phyloP scores from a whole-genome alignment of 495 filamentous ascomycete genomes.

The Hyphodiscus hymeniophilus region DNA sequence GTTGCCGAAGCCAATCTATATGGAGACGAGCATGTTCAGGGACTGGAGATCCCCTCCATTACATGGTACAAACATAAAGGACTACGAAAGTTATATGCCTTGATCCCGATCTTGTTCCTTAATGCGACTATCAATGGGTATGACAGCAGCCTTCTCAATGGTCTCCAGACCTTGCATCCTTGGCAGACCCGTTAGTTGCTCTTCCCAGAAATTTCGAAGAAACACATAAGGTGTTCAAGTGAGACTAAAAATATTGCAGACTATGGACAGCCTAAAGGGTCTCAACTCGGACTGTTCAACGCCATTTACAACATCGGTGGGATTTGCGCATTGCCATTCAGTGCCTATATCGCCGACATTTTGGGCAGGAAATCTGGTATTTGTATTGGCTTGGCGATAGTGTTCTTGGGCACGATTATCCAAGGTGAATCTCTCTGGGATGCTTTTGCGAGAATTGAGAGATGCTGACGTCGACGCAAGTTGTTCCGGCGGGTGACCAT shows the following conservation, averaged over 20 bases:
- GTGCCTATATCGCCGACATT: constrained; percentile 34
- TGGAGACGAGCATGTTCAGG: not conserved
- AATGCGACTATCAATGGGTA: constrained; percentile 27
- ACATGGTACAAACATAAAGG: constrained; percentile 29
- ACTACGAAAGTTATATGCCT: constrained; percentile 28
- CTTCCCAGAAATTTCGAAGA: not conserved
- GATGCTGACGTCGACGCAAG: not conserved
- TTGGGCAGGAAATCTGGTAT: constrained; percentile 48
- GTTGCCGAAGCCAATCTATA: not conserved
- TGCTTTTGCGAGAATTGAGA: constrained; percentile 4
- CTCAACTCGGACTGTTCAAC: constrained; percentile 27
- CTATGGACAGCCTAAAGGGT: constrained; percentile 8
- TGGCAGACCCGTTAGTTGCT: constrained; percentile 27
- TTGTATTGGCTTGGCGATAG: constrained; percentile 48
- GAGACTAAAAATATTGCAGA: too few species aligned
- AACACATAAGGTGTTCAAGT: too few species aligned
- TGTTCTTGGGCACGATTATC: constrained; percentile 48
- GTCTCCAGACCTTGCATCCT: constrained; percentile 26
- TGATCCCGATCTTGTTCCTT: constrained; percentile 29
- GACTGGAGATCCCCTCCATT: not conserved
- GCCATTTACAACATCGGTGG: constrained; percentile 1
- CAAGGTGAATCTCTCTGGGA: constrained; percentile 31
- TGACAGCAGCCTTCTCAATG: constrained; percentile 29
- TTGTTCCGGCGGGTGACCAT: not conserved
- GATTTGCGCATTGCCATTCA: not conserved